Base-by-base conservation (phyloP, 331 rosid species). In the Quercus tomentella region DNA sequence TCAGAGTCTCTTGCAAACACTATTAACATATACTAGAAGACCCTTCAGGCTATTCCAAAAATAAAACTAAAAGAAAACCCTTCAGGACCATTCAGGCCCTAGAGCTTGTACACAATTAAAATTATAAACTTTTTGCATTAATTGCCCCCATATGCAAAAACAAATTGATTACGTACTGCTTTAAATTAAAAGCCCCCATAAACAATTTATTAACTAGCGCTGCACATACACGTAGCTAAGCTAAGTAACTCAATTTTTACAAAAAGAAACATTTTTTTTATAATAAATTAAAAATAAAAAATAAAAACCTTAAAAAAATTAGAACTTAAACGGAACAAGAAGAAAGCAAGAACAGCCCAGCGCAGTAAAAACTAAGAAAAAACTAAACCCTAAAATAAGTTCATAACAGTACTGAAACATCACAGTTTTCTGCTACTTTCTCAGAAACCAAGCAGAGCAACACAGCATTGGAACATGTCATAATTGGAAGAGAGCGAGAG, bases 401-500 rank as follows among this genome's bases (percentile, higher is more conserved):
- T 22, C 67, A 23, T 26, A 23, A 60, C 4, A 17, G 21, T 28
- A 35, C 16, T 16, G 3, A 26, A 65, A 18, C 8, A 17, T 6
- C 8, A 7, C 18, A 9, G 57, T 56, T 28, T 25, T 31, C 31
- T 18, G 5, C 15, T 14, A 49, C 69, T 56, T 78, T 66, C 82
- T 22, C 26, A 31, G 49, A 18, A 82, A 74, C 60, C 62, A 74
- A 76, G 67, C 28, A 66, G 74, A 31, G 23, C 37, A 73, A 56
- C 14, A 45, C 49, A 6, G 21, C 54, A n/a, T 14, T 37, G 30
- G 20, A 25, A 71, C 49, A 49, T 22, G 14, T 6, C 12, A 2
- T 2, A 51, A 77, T 20, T 4, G 71, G 12, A 63, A 2, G 26
- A 45, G 52, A 37, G 7, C 75, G 33, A 63, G 9, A 26, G 28